These are phyloP conservation scores for Kingdonia uniflora DNA, from an alignment of 164 flowering plant genomes.

Conservation along the genomic window DNA sequence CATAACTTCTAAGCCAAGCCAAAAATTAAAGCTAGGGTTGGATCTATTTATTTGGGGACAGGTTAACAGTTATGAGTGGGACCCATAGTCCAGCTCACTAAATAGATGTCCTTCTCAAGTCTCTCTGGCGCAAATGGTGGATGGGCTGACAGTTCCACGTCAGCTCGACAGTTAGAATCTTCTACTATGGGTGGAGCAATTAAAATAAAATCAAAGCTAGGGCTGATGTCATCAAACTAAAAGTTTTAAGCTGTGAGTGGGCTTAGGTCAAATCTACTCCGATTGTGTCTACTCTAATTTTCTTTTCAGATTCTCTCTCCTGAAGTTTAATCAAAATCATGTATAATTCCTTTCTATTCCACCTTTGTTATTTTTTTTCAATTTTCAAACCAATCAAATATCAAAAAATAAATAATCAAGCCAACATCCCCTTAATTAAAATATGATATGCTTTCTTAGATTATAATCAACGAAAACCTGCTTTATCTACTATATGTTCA, in stretches of 20 bases:
- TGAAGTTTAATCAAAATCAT: too few species aligned
- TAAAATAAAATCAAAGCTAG: not conserved
- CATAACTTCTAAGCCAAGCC: not conserved
- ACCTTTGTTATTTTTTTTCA: too few species aligned
- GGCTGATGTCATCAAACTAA: conserved; percentile 14
- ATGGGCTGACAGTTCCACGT: conserved; percentile 35
- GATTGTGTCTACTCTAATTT: too few species aligned
- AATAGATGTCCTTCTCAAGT: conserved; percentile 38
- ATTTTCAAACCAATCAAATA: too few species aligned
- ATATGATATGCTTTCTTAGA: too few species aligned
- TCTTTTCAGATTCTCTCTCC: too few species aligned
- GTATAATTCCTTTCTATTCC: too few species aligned
- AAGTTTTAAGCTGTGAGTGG: conserved; percentile 7
- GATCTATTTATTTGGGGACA: conserved; percentile 14
- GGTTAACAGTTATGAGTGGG: conserved; percentile 11
- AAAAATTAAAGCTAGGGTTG: not conserved
- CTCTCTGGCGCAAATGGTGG: conserved; percentile 36
- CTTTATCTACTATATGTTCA: too few species aligned
- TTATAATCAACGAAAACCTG: too few species aligned
- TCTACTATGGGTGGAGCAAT: conserved; percentile 7
- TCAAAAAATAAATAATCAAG: too few species aligned
- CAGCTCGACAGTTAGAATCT: conserved; percentile 28
- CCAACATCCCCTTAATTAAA: too few species aligned
- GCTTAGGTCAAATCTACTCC: conserved; percentile 23
- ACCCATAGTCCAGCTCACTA: conserved; percentile 14